Conservation (phyloP, 1,284 basidiomycete genomes). For the Uromyces viciae-fabae region DNA sequence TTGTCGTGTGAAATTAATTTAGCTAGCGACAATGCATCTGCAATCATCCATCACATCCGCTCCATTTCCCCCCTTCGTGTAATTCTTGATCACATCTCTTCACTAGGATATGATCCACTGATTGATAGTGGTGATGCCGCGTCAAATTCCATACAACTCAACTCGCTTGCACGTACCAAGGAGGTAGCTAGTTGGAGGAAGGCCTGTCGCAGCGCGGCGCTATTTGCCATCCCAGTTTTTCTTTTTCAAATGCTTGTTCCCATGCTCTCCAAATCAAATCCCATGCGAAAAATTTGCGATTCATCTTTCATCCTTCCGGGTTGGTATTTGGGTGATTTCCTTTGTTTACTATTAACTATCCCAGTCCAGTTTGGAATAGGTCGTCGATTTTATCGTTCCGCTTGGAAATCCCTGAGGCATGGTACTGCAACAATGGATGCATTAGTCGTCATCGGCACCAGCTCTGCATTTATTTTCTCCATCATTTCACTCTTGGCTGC, state of each 20-base stretch:
- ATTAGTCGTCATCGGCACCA: constrained; percentile 89
- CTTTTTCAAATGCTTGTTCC: constrained; percentile 81
- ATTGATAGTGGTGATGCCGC: neutral
- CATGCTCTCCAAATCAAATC: constrained; percentile 62
- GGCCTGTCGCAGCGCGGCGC: constrained; percentile 71
- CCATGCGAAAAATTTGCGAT: constrained; percentile 54
- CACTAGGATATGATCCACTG: constrained; percentile 23
- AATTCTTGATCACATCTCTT: constrained; percentile 32
- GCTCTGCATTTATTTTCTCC: constrained; percentile 88
- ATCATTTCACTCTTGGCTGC: constrained; percentile 68
- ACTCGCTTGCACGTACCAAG: constrained; percentile 82
- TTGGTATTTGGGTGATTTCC: constrained; percentile 76
- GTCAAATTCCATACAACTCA: constrained; percentile 76
- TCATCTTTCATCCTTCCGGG: constrained; percentile 62
- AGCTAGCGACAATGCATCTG: neutral
- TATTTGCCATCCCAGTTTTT: constrained; percentile 88
- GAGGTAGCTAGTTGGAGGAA: constrained; percentile 84
- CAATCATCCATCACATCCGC: constrained; percentile 19
- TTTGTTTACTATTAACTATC: constrained; percentile 77
- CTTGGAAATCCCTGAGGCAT: constrained; percentile 86
- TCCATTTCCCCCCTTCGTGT: constrained; percentile 28
- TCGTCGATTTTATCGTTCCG: constrained; percentile 76
- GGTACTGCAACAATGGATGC: constrained; percentile 84
- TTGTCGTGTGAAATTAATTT: constrained; percentile 16
- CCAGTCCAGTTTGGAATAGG: constrained; percentile 94